A percentile compares a stretch with the other conserved stretches of the same genome.
Conservation (phyloP, 2,329 filamentous ascomycete species). For the Trichoderma sp. region DNA sequence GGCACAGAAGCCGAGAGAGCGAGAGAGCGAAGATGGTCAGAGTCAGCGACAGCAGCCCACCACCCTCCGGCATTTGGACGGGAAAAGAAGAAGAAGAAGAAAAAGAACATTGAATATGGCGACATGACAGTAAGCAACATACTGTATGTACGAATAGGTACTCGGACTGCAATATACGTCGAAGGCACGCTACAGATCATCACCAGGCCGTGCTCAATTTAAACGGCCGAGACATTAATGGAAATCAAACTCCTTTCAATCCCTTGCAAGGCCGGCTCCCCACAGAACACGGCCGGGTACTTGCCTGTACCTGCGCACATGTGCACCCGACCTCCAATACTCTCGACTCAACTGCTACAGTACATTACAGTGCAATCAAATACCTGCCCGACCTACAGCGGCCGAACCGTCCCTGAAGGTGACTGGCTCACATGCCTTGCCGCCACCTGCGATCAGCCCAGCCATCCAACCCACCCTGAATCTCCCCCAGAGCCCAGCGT, state of each 20-base stretch:
- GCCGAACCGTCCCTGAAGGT: not conserved
- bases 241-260: not conserved
- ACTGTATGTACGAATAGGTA: too few species aligned
- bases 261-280: not conserved
- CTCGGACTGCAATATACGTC: not conserved
- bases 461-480: not conserved
- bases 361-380: not conserved
- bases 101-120: too few species aligned
- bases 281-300: not conserved
- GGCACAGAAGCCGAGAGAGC: not conserved
- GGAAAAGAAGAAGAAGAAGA: too few species aligned
- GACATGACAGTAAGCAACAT: too few species aligned
- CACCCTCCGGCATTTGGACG: too few species aligned
- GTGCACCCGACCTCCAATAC: not conserved
- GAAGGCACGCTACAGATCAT: not conserved
- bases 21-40: not conserved
- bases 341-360: not conserved
- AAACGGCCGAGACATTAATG: not conserved
- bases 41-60: not conserved
- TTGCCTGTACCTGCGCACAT: not conserved
- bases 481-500: not conserved
- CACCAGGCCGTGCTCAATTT: not conserved
- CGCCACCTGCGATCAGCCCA: not conserved
- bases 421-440: conserved; percentile 4
- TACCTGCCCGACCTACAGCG: not conserved